Percentiles rank a stretch among this genome's conserved stretches.
Conservation (phyloP, 179 eudicot genomes). For the Beta corolliflora region DNA sequence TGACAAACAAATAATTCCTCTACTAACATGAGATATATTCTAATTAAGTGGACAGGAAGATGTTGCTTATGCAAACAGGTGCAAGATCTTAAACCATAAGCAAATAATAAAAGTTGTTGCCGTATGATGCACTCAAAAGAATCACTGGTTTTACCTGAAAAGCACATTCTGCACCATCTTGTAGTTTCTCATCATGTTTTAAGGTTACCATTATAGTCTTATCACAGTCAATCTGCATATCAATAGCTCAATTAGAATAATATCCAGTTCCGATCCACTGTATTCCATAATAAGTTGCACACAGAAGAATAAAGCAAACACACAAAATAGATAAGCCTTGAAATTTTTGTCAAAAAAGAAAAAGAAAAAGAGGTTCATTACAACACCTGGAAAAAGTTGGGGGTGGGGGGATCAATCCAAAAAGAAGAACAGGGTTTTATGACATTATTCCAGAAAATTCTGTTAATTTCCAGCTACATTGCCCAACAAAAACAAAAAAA, state of each 20-base stretch:
- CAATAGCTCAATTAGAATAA: slow-evolving; percentile 5
- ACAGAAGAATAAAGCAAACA: not conserved
- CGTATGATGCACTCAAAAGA: slow-evolving; percentile 6
- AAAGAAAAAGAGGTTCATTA: not conserved
- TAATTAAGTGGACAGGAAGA: not conserved
- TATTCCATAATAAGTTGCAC: not conserved
- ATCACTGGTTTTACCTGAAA: slow-evolving; percentile 60
- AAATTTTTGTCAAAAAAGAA: not conserved
- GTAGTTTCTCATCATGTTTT: slow-evolving; percentile 87
- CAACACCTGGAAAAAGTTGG: not conserved
- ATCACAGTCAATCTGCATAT: slow-evolving; percentile 85
- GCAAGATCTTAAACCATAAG: not conserved
- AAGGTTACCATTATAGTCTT: slow-evolving; percentile 84
- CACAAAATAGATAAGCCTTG: not conserved
- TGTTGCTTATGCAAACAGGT: slow-evolving; percentile 4
- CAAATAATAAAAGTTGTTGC: not conserved
- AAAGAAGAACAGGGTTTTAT: not conserved
- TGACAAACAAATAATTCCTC: not conserved
- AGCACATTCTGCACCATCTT: slow-evolving; percentile 79
- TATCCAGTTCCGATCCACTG: not conserved
- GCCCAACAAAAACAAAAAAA: slow-evolving; percentile 2
- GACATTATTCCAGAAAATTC: not conserved
- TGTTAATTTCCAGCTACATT: not conserved
- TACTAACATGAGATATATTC: not conserved
- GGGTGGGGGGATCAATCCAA: not conserved